Conservation (phyloP, 441 rosid species). For the Erysimum cheiri region DNA sequence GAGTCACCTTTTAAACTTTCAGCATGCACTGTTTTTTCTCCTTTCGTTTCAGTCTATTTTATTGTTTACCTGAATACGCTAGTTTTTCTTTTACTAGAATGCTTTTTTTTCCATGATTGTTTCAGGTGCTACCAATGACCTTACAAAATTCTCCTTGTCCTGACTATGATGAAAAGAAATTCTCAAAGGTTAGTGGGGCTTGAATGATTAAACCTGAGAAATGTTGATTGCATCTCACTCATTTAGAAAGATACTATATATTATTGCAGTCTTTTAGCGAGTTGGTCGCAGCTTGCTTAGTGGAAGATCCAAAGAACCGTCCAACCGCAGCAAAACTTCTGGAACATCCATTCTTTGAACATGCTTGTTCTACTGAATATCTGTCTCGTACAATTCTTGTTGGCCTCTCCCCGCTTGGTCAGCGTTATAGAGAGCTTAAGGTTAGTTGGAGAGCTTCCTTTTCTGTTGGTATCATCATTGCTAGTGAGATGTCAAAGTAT, state of each 20-base stretch:
- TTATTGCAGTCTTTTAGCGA: conserved; percentile 68
- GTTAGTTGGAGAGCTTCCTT: conserved; percentile 41
- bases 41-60: background rate
- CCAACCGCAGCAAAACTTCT: conserved; percentile 68
- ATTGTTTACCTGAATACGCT: background rate
- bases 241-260: conserved; percentile 6
- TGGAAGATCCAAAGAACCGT: conserved; percentile 82
- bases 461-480: conserved; percentile 3
- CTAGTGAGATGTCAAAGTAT: no score
- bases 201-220: conserved; percentile 2
- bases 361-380: conserved; percentile 57
- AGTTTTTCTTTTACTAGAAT: background rate
- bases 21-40: background rate
- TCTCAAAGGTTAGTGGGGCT: conserved; percentile 58
- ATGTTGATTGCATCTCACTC: background rate
- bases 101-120: background rate
- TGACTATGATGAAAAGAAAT: conserved; percentile 52
- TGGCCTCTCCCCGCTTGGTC: conserved; percentile 66
- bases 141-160: conserved; percentile 78
- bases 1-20: conserved; percentile 28
- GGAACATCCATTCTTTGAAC: conserved; percentile 70
- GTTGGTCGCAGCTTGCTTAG: conserved; percentile 73
- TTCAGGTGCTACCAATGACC: conserved; percentile 72
- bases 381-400: conserved; percentile 53
- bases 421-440: conserved; percentile 66